phyloP scores from a whole-genome alignment of 169 alveolate species.

The Plasmodium ovale region DNA sequence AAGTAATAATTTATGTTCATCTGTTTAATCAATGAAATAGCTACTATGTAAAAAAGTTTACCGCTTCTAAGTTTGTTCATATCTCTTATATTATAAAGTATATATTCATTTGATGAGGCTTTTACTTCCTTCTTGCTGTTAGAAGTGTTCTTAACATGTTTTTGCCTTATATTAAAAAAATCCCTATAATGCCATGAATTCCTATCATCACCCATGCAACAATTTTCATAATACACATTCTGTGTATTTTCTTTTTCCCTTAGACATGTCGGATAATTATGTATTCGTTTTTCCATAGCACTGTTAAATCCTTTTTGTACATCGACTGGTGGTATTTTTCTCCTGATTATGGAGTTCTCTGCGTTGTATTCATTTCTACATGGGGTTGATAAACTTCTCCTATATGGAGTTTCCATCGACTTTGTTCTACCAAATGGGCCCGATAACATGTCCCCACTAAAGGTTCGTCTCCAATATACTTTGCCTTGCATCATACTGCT shows the following conservation, averaged over 20 bases:
- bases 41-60: constrained; percentile 46
- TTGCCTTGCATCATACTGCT: background rate
- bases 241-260: background rate
- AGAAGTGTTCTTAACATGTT: background rate
- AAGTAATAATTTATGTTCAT: constrained; percentile 52
- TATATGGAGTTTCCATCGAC: background rate
- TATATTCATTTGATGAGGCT: background rate
- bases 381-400: background rate
- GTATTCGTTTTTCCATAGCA: background rate
- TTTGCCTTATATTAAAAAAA: background rate
- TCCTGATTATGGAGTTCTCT: background rate
- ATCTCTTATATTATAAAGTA: constrained; percentile 10
- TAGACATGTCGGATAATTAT: background rate
- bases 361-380: background rate
- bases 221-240: background rate
- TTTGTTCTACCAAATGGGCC: background rate
- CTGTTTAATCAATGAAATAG: constrained; percentile 59
- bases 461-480: background rate
- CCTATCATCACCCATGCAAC: background rate
- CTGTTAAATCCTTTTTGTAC: background rate
- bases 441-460: background rate
- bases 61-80: constrained; percentile 61
- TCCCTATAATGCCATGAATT: background rate
- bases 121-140: background rate
- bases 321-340: background rate